These are phyloP conservation scores for Saccharomycopsis microspora DNA, from an alignment of 805 yeast genomes.

Conservation along the genomic window DNA sequence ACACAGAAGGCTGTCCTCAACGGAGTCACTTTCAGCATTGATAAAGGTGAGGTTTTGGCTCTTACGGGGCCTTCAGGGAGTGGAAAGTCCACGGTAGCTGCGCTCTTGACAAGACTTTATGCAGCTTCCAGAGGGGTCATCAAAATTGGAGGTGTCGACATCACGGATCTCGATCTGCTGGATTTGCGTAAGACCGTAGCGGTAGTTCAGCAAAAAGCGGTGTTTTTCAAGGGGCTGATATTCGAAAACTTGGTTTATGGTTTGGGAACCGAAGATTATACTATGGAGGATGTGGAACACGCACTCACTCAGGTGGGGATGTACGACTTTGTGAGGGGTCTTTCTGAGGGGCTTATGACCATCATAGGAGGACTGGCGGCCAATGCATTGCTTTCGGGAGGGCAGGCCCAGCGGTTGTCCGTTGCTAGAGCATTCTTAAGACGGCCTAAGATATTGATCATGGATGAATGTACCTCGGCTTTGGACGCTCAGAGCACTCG, in stretches of 20 bases:
- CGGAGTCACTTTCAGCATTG: conserved; percentile 31
- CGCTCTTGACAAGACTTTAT: conserved; percentile 45
- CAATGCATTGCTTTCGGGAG: conserved; percentile 55
- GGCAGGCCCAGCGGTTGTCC: conserved; percentile 79
- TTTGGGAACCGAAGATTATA: conserved; percentile 20
- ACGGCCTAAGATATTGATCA: conserved; percentile 51
- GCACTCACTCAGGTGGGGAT: conserved; percentile 31
- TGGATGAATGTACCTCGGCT: conserved; percentile 90
- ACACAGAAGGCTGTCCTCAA: conserved; percentile 25
- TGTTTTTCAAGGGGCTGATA: conserved; percentile 64
- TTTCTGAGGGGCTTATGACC: conserved; percentile 53
- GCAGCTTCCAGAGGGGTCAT: conserved; percentile 28
- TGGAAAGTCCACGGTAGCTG: conserved; percentile 76
- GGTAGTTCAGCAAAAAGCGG: conserved; percentile 67
- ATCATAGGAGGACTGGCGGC: conserved; percentile 32
- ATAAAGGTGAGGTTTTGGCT: conserved; percentile 42
- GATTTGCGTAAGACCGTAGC: conserved; percentile 44
- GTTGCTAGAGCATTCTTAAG: conserved; percentile 74
- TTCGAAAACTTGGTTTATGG: conserved; percentile 65
- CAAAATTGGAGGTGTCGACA: conserved; percentile 34
- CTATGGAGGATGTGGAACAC: conserved; percentile 18
- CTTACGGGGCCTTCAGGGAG: conserved; percentile 82
- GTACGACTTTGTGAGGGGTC: conserved; percentile 31
- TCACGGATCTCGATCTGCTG: conserved; percentile 32
- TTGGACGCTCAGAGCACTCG: conserved; percentile 55